These are phyloP conservation scores for Schizochytrium sp. DNA, from an alignment of 108 stramenopile species.

Conservation along the genomic window DNA sequence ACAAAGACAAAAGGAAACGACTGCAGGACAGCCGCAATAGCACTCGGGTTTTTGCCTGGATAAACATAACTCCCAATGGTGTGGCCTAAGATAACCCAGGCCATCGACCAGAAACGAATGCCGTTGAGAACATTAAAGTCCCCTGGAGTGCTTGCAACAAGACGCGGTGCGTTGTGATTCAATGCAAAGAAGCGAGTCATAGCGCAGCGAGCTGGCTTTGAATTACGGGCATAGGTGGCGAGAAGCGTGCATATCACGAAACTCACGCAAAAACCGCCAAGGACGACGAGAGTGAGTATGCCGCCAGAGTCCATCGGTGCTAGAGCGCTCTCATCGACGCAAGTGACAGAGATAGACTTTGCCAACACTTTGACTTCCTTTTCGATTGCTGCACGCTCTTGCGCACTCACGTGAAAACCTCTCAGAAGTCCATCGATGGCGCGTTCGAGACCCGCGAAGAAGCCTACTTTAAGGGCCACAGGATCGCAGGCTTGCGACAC, in stretches of 20 bases:
- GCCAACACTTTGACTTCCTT: background rate
- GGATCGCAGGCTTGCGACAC: background rate
- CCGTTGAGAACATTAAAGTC: background rate
- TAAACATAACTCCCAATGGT: constrained; percentile 22
- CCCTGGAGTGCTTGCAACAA: background rate
- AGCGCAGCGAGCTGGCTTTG: background rate
- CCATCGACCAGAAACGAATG: constrained; percentile 39
- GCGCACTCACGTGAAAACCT: background rate
- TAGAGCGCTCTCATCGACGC: background rate
- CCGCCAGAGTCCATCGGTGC: background rate
- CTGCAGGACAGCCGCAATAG: background rate
- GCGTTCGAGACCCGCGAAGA: background rate
- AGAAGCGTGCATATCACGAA: background rate
- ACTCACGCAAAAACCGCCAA: background rate
- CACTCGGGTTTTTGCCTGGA: constrained; percentile 19
- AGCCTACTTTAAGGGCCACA: background rate
- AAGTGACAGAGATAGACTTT: background rate
- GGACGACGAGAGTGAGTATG: background rate
- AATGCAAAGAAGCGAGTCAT: background rate
- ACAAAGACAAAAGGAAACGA: background rate
- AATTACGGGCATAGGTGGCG: background rate
- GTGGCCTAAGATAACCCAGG: constrained; percentile 41
- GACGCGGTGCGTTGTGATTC: background rate
- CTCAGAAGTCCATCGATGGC: background rate
- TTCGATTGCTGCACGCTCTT: background rate